Evolutionary conservation across 1,284 basidiomycete species (phyloP).

Genomic region (Boletus mariae): DNA sequence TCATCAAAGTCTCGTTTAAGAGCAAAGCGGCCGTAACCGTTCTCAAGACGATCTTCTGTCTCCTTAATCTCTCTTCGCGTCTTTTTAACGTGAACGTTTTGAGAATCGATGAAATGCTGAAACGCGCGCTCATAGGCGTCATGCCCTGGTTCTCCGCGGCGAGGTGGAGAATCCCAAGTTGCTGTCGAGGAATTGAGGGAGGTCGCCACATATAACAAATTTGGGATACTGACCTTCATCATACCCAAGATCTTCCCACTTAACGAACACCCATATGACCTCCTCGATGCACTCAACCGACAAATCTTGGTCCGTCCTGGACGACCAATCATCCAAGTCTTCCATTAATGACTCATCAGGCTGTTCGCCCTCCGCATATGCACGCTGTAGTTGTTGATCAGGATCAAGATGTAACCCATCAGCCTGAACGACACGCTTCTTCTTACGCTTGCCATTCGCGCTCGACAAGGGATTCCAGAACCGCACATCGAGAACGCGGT

Average conservation of each 20-base stretch:
- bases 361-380: conserved; percentile 55
- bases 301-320: conserved; percentile 43
- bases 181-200: conserved; percentile 42
- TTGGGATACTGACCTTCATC: conserved; percentile 65
- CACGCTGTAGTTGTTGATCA: conserved; percentile 37
- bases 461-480: conserved; percentile 43
- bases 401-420: conserved; percentile 26
- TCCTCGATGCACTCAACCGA: conserved; percentile 49
- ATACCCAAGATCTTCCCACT: conserved; percentile 89
- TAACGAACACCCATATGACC: conserved; percentile 79
- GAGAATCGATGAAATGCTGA: conserved; percentile 59
- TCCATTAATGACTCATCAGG: conserved; percentile 49
- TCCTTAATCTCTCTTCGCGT: conserved; percentile 36
- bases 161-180: conserved; percentile 88
- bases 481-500: conserved; percentile 75
- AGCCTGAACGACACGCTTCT: conserved; percentile 29
- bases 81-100: conserved; percentile 57
- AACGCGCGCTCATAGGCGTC: conserved; percentile 67
- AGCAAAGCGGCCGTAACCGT: conserved; percentile 45
- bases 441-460: conserved; percentile 20
- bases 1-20: conserved; percentile 44
- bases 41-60: conserved; percentile 45
- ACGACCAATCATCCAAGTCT: conserved; percentile 60
- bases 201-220: background rate
- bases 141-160: conserved; percentile 53